phyloP scores from a whole-genome alignment of 768 basidiomycete species.

The Mycena venus region DNA sequence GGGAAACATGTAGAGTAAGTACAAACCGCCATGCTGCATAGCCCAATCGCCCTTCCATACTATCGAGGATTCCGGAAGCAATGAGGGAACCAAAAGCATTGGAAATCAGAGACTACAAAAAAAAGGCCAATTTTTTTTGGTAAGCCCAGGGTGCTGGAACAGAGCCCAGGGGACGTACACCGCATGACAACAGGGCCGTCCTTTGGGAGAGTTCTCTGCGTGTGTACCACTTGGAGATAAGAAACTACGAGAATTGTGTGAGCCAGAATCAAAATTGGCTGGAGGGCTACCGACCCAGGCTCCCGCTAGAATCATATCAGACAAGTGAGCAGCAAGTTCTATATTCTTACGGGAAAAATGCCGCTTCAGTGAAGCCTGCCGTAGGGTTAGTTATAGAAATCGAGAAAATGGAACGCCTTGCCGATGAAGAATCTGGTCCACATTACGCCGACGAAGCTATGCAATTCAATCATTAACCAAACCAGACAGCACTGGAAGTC shows the following conservation, averaged over 20 bases:
- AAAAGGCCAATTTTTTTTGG: no score
- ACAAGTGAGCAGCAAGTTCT: not conserved
- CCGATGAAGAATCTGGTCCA: slow-evolving; percentile 84
- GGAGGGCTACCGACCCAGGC: slow-evolving; percentile 6
- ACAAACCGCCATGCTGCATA: slow-evolving; percentile 78
- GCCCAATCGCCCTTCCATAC: slow-evolving; percentile 79
- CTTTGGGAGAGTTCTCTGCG: slow-evolving; percentile 77
- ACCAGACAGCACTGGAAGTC: no score
- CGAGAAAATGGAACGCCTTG: slow-evolving; percentile 55
- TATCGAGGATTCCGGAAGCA: slow-evolving; percentile 79
- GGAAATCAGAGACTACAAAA: slow-evolving; percentile 63
- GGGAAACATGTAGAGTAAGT: not conserved
- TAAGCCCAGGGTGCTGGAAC: not conserved
- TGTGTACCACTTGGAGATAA: slow-evolving; percentile 82
- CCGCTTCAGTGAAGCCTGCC: slow-evolving; percentile 52
- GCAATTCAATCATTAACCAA: not conserved
- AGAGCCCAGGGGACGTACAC: slow-evolving; percentile 48
- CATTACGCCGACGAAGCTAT: slow-evolving; percentile 74
- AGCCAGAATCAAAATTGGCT: not conserved
- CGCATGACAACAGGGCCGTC: slow-evolving; percentile 77
- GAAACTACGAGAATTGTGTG: slow-evolving; percentile 46
- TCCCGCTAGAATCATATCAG: not conserved
- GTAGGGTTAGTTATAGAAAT: not conserved
- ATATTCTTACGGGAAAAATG: slow-evolving; percentile 70
- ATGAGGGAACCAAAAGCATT: slow-evolving; percentile 89